Evolutionary conservation across 345 rosid species (phyloP).

Genomic region (Gossypium thurberi): DNA sequence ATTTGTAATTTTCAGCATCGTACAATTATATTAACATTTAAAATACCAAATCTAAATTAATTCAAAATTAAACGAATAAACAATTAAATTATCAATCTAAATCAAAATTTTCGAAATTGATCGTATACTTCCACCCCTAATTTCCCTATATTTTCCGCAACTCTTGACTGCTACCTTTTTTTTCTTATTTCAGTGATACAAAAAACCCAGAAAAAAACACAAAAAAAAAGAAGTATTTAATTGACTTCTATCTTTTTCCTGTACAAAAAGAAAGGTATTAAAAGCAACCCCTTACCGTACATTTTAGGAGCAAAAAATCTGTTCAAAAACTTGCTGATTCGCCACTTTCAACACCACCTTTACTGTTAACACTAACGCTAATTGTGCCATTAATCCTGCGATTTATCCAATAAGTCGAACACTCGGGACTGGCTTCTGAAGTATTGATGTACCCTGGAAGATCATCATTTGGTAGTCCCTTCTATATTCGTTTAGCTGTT

Average conservation of each 20-base stretch:
- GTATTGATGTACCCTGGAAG: constrained; percentile 78
- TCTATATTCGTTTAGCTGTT: constrained; percentile 41
- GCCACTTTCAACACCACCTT: neutral
- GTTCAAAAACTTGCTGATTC: neutral
- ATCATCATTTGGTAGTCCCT: constrained; percentile 63
- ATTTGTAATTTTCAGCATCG: too few species aligned
- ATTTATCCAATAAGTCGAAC: constrained; percentile 21
- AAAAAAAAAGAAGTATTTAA: neutral
- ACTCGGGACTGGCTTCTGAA: constrained; percentile 56
- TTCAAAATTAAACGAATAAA: neutral
- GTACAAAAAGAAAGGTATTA: neutral
- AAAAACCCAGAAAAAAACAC: neutral
- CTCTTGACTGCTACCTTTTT: too few species aligned
- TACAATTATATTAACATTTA: too few species aligned
- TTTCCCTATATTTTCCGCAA: neutral
- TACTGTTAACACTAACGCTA: neutral
- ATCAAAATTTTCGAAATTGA: neutral
- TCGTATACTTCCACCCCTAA: neutral
- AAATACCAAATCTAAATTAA: too few species aligned
- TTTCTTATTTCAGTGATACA: neutral
- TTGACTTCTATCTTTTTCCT: constrained; percentile 9
- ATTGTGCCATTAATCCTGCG: constrained; percentile 5
- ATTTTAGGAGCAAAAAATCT: constrained; percentile 15
- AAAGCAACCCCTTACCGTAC: constrained; percentile 4
- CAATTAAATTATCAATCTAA: neutral